Base-by-base conservation (phyloP, 1,284 basidiomycete species). In the Pulchroboletus neoregius region DNA sequence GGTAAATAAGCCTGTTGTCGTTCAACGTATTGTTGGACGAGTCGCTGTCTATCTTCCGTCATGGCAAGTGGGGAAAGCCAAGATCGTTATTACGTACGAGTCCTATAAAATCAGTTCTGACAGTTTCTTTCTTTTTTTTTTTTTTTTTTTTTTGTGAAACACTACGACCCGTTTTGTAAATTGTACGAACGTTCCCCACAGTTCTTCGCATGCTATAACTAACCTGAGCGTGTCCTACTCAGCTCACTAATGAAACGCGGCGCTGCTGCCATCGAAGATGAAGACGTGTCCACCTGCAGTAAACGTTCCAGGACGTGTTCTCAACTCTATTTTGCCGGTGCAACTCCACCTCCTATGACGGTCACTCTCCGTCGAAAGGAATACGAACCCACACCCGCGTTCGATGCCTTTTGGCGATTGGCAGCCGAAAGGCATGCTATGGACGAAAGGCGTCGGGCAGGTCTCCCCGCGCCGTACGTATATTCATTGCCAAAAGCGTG, bases 401-500 rank as follows among this genome's bases (percentile, higher is more conserved):
- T 82, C 46, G 75, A 84, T 57, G 76, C 76, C 0, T 76, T 84
- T 56, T 84, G 79, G 76, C 55, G 67, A 23, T 74, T 76, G 56
- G 71, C 76, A 12, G 71, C 76, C 8, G 80, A 82, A 53, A 67
- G 81, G 46, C 74, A 81, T 40, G 66, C 70, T 13, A 75, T 82
- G 28, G 74, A 81, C 59, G 73, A 78, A 52, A 71, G 65, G 48
- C 72, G 82, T 40, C 71, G 74, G 39, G 65, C 68, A 36, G 76
- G 77, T 26, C 41, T 65, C 40, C 68, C 72, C 35, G 58, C 64
- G 47, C 79, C 79, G 79, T 82, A 54, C 67, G 78, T 70, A 18
- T 37, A 20, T n/a, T 20, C 30, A 15, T 27, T 6, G 22, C 44
- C 41, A 16, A 28, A 42, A 24, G 11, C 50, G 1, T 45, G 10